Conservation (phyloP, 805 yeast genomes). For the Sungouiozyma intestinalis region DNA sequence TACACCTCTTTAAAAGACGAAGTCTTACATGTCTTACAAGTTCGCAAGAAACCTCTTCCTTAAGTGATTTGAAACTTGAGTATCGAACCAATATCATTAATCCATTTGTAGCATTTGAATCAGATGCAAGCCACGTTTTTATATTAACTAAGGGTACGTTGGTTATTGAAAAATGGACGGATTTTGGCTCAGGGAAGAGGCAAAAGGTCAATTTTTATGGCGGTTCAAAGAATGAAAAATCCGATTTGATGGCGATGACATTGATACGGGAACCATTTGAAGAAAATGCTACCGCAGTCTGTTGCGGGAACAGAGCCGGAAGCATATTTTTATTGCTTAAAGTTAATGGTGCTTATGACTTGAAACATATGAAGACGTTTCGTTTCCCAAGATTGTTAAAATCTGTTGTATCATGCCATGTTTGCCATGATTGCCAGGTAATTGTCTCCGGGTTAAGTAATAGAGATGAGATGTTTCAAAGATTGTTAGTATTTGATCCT, state of each 20-base stretch:
- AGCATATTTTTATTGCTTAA: neutral
- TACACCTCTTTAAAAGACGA: neutral
- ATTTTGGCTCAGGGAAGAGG: neutral
- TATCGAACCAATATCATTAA: neutral
- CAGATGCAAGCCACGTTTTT: neutral
- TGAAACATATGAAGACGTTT: neutral
- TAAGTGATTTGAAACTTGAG: neutral
- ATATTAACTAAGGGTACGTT: neutral
- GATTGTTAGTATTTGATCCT: conserved; percentile 1
- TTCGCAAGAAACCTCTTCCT: too few relatives aligned
- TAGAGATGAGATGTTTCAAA: neutral
- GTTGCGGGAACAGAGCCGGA: neutral
- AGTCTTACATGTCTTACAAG: too few relatives aligned
- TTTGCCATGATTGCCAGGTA: conserved; percentile 3
- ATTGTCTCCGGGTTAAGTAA: conserved; percentile 1
- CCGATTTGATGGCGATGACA: neutral
- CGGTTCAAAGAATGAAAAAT: neutral
- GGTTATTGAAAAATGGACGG: neutral
- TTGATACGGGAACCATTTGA: neutral
- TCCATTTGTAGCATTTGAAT: neutral
- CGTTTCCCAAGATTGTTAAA: neutral
- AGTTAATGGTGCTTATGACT: neutral
- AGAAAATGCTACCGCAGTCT: neutral
- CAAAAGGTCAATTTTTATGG: too few relatives aligned
- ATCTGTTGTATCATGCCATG: conserved; percentile 5